These are phyloP conservation scores for Jimgerdemannia flammicorona DNA, from an alignment of 192 early-diverging fungal genomes.

Conservation along the genomic window DNA sequence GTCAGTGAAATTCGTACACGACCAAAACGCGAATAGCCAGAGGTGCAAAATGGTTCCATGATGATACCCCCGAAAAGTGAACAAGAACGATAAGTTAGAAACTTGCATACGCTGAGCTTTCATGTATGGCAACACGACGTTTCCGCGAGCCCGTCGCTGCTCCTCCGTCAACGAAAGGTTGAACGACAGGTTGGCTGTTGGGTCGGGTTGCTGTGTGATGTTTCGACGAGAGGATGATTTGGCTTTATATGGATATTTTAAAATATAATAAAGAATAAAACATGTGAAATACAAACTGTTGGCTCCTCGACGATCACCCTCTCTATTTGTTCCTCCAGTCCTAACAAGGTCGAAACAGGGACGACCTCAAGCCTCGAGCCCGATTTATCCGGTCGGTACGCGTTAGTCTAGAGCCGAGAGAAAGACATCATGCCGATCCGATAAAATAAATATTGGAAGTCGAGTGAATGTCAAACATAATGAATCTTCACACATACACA, in stretches of 20 bases:
- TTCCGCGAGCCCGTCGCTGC: slow-evolving; percentile 70
- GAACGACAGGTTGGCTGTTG: slow-evolving; percentile 79
- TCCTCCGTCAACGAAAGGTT: slow-evolving; percentile 81
- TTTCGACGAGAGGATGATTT: neutral
- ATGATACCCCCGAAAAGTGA: no score
- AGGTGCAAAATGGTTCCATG: neutral
- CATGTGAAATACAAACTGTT: neutral
- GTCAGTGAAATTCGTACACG: neutral
- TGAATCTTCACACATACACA: neutral
- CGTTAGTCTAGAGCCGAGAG: neutral
- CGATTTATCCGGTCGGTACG: neutral
- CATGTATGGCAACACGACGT: slow-evolving; percentile 77
- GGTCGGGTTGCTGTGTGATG: slow-evolving; percentile 39
- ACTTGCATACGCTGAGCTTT: slow-evolving; percentile 49
- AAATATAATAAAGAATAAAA: neutral
- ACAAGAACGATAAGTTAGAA: neutral
- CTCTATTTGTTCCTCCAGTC: neutral
- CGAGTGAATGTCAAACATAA: neutral
- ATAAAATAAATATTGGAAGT: neutral
- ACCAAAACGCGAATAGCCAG: no score
- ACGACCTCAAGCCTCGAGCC: neutral
- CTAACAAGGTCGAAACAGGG: neutral
- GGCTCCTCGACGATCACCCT: neutral
- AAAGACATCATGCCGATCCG: neutral
- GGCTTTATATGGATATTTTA: no score